Evolutionary conservation across 495 filamentous ascomycete genomes (phyloP).

Genomic region (Lasiosphaeris hirsuta): DNA sequence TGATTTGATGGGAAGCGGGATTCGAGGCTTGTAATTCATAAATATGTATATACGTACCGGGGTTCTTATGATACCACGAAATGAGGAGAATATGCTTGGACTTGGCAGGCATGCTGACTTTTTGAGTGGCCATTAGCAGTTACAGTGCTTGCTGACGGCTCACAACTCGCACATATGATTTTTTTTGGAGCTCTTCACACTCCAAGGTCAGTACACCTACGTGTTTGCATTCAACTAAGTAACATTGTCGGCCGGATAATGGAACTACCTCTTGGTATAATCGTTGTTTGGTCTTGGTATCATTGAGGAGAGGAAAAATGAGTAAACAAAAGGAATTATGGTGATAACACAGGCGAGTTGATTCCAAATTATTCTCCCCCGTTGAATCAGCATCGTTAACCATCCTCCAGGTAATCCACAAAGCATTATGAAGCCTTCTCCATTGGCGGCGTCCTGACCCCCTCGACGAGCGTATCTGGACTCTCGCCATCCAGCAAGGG

Average conservation of each 20-base stretch:
- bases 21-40: neutral
- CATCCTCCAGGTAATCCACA: neutral
- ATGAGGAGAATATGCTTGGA: neutral
- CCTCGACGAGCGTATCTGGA: slow-evolving; percentile 26
- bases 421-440: neutral
- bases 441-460: slow-evolving; percentile 9
- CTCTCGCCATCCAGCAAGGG: slow-evolving; percentile 22
- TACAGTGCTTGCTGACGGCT: neutral
- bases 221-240: neutral
- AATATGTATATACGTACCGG: neutral
- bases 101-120: neutral
- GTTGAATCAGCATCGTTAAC: neutral
- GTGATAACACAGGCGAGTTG: neutral
- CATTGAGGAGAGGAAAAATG: neutral
- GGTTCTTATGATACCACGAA: slow-evolving; percentile 18
- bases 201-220: too few species aligned
- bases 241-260: neutral
- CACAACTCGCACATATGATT: too few species aligned
- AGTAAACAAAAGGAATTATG: neutral
- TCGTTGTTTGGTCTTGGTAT: neutral
- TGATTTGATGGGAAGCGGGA: neutral
- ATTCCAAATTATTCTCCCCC: neutral
- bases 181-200: too few species aligned
- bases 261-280: neutral
- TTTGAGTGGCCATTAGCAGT: neutral